These are phyloP conservation scores for Krasilnikovozyma curviuscula DNA, from an alignment of 768 basidiomycete species.

Conservation along the genomic window DNA sequence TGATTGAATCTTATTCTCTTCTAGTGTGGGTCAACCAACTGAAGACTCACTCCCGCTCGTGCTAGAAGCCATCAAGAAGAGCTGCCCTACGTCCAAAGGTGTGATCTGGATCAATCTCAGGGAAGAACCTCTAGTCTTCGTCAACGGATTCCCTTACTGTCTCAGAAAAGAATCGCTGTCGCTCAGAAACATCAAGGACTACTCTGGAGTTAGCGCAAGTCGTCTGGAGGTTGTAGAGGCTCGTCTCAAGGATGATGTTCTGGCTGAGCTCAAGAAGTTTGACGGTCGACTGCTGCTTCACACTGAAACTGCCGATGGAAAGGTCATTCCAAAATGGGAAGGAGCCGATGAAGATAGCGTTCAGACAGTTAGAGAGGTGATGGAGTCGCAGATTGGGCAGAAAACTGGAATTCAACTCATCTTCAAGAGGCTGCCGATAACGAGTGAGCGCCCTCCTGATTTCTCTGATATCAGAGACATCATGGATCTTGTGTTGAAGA, in stretches of 20 bases:
- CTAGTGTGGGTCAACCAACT: conserved; percentile 64
- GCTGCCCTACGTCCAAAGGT: conserved; percentile 41
- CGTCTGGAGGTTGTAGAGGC: conserved; percentile 81
- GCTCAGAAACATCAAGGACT: conserved; percentile 89
- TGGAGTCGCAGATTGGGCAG: conserved; percentile 32
- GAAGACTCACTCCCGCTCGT: conserved; percentile 69
- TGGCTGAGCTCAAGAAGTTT: conserved; percentile 60
- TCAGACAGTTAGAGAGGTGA: conserved; percentile 68
- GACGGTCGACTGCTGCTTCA: conserved; percentile 79
- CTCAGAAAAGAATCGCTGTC: conserved; percentile 61
- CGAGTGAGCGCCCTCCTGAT: conserved; percentile 48
- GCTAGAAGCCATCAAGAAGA: conserved; percentile 39
- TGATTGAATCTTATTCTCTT: neutral
- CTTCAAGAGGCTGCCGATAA: conserved; percentile 78
- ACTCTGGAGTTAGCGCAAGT: conserved; percentile 80
- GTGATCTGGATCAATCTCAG: conserved; percentile 85
- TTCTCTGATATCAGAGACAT: conserved; percentile 19
- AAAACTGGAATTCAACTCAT: conserved; percentile 40
- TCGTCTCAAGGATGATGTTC: conserved; percentile 67
- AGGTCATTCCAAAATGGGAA: conserved; percentile 88
- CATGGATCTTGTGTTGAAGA: conserved; percentile 13
- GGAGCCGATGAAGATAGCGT: conserved; percentile 54
- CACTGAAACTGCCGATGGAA: conserved; percentile 67
- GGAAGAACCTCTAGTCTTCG: conserved; percentile 36
- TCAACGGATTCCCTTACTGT: conserved; percentile 85